These are phyloP conservation scores for Candida ulmi DNA, from an alignment of 805 yeast genomes.

Conservation along the genomic window DNA sequence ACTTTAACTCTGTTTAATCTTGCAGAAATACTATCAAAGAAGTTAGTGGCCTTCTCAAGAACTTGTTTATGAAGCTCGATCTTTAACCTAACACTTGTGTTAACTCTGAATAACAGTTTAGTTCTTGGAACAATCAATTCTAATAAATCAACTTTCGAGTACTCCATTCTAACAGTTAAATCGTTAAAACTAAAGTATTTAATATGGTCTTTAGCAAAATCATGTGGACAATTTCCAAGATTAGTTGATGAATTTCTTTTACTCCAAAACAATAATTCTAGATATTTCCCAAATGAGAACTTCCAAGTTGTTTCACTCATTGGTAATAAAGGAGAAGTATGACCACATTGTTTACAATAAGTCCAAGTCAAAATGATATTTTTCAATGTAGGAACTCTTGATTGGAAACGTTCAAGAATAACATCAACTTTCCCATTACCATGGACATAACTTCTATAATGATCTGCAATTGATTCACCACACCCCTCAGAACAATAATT, in stretches of 20 bases:
- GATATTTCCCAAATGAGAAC: constrained; percentile 87
- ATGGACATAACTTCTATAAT: constrained; percentile 83
- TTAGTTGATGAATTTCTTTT: constrained; percentile 47
- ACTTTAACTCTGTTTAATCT: constrained; percentile 71
- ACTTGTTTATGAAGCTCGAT: constrained; percentile 54
- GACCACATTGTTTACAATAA: constrained; percentile 74
- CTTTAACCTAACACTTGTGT: constrained; percentile 63
- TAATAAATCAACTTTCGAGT: constrained; percentile 65
- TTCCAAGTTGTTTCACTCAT: constrained; percentile 88
- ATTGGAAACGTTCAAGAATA: constrained; percentile 55
- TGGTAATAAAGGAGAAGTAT: constrained; percentile 68
- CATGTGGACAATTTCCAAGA: constrained; percentile 68
- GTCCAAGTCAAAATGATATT: constrained; percentile 87
- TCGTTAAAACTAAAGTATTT: constrained; percentile 82
- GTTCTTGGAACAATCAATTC: constrained; percentile 76
- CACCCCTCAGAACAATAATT: constrained; percentile 78
- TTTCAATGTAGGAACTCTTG: constrained; percentile 52
- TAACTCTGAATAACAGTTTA: constrained; percentile 65
- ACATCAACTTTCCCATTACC: constrained; percentile 81
- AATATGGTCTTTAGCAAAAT: constrained; percentile 74
- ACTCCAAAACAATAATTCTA: constrained; percentile 83
- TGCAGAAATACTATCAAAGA: constrained; percentile 68
- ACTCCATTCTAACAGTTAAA: constrained; percentile 73
- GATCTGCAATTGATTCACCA: constrained; percentile 63
- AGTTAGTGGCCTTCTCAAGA: constrained; percentile 43